Evolutionary conservation across 2,329 filamentous ascomycete species (phyloP).

Genomic region (Curvularia lunata): DNA sequence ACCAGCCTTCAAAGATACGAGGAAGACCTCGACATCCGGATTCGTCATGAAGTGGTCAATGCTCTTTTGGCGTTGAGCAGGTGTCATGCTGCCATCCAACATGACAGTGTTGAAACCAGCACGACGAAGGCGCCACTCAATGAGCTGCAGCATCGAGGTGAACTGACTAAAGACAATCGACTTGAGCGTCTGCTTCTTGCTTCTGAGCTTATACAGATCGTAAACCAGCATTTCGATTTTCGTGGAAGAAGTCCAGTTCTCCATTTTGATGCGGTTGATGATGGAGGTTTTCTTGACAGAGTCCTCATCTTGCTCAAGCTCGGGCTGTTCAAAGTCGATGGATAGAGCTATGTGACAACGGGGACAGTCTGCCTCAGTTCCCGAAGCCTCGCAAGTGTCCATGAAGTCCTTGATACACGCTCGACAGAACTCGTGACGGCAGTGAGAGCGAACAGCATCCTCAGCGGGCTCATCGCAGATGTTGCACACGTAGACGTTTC

Average conservation of each 20-base stretch:
- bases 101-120: conserved; percentile 99
- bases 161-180: conserved; percentile 98
- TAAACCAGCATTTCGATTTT: conserved; percentile 98
- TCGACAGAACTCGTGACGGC: conserved; percentile 91
- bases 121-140: conserved; percentile 93
- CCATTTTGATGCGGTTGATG: conserved; percentile 98
- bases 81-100: conserved; percentile 97
- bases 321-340: conserved; percentile 93
- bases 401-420: conserved; percentile 82
- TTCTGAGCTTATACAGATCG: conserved; percentile 88
- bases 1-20: conserved; percentile 94
- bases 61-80: conserved; percentile 86
- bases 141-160: conserved; percentile 94
- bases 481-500: conserved; percentile 89
- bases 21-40: conserved; percentile 89
- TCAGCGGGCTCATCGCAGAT: conserved; percentile 97
- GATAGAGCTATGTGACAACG: conserved; percentile 87
- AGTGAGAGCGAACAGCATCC: conserved; percentile 89
- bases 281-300: conserved; percentile 94
- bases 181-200: conserved; percentile 91
- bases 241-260: conserved; percentile 96
- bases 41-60: conserved; percentile 98
- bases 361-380: conserved; percentile 73
- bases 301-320: conserved; percentile 89
- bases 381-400: conserved; percentile 71